Evolutionary conservation across 345 rosid species (phyloP).

Genomic region (Rhodamnia rubescens): DNA sequence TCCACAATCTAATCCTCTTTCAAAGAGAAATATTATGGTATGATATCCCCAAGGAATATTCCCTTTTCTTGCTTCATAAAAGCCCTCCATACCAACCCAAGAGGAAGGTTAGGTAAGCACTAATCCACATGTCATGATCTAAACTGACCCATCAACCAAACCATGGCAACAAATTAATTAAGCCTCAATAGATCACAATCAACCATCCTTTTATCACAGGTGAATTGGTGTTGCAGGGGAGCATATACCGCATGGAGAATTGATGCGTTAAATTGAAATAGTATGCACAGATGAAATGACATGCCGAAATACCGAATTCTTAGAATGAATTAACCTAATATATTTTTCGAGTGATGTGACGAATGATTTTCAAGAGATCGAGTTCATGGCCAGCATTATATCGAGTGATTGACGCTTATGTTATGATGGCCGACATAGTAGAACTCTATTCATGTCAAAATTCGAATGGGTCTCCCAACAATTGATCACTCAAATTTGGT

Average conservation of each 20-base stretch:
- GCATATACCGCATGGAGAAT: neutral
- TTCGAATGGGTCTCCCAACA: neutral
- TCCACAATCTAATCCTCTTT: neutral
- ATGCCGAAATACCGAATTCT: rapidly evolving
- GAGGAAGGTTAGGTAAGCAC: neutral
- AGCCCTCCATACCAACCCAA: neutral
- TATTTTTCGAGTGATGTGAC: rapidly evolving
- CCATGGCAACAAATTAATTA: neutral
- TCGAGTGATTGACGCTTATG: rapidly evolving
- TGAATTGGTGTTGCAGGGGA: neutral
- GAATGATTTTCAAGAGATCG: rapidly evolving
- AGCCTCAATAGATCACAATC: neutral
- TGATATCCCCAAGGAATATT: neutral
- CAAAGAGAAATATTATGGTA: neutral
- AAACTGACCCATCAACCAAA: neutral
- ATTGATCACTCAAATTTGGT: neutral
- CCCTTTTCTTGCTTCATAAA: neutral
- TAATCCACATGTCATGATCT: neutral
- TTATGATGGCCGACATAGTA: no score
- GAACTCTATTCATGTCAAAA: neutral
- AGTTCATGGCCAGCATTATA: rapidly evolving
- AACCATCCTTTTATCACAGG: neutral
- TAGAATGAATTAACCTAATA: rapidly evolving
- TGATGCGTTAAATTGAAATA: no score
- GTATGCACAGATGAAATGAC: rapidly evolving